A percentile compares a stretch with the other conserved stretches of the same genome.
Evolutionary conservation across 106 monocot species (phyloP).

Genomic region (Dendrobium catenatum): DNA sequence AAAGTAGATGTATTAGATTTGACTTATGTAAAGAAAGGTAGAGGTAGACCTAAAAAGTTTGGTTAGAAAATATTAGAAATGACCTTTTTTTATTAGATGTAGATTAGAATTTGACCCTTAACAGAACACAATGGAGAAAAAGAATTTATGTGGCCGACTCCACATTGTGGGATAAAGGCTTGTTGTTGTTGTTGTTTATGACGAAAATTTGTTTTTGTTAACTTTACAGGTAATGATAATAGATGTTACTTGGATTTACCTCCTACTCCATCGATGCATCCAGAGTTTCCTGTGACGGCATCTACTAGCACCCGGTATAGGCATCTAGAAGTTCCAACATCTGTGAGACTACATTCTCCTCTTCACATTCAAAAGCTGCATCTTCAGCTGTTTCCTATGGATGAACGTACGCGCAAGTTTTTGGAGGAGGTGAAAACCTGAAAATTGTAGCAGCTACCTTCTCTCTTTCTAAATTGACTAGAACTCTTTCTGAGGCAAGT

Average conservation of each 20-base stretch:
- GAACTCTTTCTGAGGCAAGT: neutral
- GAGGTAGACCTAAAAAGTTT: too few relatives aligned
- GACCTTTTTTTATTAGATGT: too few relatives aligned
- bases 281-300: neutral
- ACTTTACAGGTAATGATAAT: conserved; percentile 19
- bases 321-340: conserved; percentile 1
- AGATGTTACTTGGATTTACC: conserved; percentile 9
- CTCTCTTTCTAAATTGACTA: neutral
- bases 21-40: too few relatives aligned
- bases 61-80: too few relatives aligned
- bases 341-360: conserved; percentile 11
- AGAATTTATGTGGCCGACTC: too few relatives aligned
- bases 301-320: conserved; percentile 6
- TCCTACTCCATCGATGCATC: conserved; percentile 13
- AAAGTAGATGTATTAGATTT: too few relatives aligned
- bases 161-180: too few relatives aligned
- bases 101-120: too few relatives aligned
- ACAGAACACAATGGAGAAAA: too few relatives aligned
- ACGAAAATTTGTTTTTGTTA: neutral
- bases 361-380: conserved; percentile 31
- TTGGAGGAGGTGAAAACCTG: conserved; percentile 46
- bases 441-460: neutral
- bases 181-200: neutral
- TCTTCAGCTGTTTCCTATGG: conserved; percentile 71
- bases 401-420: conserved; percentile 32